Conservation (phyloP, 176 grass and related monocot species). For the Aegilops speltoides region DNA sequence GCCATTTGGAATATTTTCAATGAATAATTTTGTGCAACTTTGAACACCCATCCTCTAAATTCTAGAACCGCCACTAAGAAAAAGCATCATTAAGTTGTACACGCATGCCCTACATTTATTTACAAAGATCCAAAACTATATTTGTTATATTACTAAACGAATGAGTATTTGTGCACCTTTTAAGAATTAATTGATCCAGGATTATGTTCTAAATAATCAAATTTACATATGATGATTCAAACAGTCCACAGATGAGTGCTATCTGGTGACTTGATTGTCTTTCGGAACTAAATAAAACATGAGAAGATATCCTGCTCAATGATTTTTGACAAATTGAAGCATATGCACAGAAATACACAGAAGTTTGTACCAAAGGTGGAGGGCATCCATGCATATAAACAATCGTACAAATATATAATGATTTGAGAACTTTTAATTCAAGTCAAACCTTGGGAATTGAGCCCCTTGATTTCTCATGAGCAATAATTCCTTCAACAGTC, state of each 20-base stretch:
- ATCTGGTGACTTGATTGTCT: not conserved
- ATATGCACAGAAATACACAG: not conserved
- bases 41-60: not conserved
- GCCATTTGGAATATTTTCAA: too few species aligned
- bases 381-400: not conserved
- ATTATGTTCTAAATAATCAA: not conserved
- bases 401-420: not conserved
- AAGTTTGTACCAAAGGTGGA: not conserved
- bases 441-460: not conserved
- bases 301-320: not conserved
- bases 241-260: not conserved
- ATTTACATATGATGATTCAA: not conserved
- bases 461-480: not conserved
- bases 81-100: conserved; percentile 6
- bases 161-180: not conserved
- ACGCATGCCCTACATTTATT: not conserved
- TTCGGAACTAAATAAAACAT: not conserved
- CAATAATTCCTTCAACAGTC: conserved; percentile 4
- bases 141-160: not conserved
- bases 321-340: not conserved
- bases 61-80: not conserved
- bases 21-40: not conserved
- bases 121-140: not conserved
- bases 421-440: not conserved
- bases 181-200: not conserved